Percentiles rank a stretch among this genome's conserved stretches.
phyloP scores from a whole-genome alignment of 1,284 basidiomycete genomes.

The Cryptococcus sp. region DNA sequence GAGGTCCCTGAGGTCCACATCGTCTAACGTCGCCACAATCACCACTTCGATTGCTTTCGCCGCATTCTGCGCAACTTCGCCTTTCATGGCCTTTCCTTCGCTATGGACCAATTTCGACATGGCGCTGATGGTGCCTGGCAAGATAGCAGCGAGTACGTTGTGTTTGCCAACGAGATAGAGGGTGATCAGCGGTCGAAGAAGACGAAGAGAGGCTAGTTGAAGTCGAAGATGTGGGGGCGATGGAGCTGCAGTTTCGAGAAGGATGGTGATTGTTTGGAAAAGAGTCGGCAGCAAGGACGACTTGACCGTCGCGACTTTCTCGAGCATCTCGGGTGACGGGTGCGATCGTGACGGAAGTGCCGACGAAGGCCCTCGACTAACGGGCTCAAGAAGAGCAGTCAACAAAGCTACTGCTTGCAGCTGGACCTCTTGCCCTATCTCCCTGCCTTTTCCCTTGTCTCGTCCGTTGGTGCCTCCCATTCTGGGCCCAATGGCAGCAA shows the following conservation, averaged over 20 bases:
- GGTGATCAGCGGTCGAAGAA: constrained; percentile 62
- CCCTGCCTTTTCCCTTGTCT: constrained; percentile 65
- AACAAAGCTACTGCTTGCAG: constrained; percentile 39
- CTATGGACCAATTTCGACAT: constrained; percentile 65
- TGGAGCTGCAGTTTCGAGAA: constrained; percentile 60
- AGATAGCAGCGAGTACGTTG: constrained; percentile 60
- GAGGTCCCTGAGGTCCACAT: constrained; percentile 63
- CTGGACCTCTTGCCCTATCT: constrained; percentile 42
- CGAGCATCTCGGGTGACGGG: constrained; percentile 58
- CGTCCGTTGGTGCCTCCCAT: constrained; percentile 60
- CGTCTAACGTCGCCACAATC: constrained; percentile 59
- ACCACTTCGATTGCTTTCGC: constrained; percentile 63
- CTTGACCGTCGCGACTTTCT: constrained; percentile 52
- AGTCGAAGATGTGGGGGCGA: constrained; percentile 63
- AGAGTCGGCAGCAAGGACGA: constrained; percentile 67
- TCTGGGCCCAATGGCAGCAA: constrained; percentile 58
- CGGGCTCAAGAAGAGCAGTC: constrained; percentile 32
- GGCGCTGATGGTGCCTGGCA: constrained; percentile 77
- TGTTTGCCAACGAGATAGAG: constrained; percentile 68
- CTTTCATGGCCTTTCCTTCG: constrained; percentile 45
- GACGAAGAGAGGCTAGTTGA: constrained; percentile 66
- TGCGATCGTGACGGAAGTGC: constrained; percentile 27
- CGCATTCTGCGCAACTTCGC: constrained; percentile 56
- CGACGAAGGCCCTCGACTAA: not conserved
- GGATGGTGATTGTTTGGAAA: constrained; percentile 75